Percentiles rank a stretch among this genome's conserved stretches.
phyloP scores from a whole-genome alignment of 257 asterid genomes.

The Solanum sparsipilum region DNA sequence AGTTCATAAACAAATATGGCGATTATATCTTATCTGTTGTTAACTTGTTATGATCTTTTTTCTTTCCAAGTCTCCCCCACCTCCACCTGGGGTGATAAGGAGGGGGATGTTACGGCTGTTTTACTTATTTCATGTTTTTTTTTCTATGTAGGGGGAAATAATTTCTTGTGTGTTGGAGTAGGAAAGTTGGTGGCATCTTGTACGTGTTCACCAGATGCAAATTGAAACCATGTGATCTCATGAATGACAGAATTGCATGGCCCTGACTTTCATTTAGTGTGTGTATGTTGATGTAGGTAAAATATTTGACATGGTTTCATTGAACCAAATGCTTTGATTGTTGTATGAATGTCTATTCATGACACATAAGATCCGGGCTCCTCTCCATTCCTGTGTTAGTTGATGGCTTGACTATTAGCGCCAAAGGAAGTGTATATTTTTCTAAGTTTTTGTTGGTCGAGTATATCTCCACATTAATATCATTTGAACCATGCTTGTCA shows the following conservation, averaged over 20 bases:
- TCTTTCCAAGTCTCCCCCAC: neutral
- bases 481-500: neutral
- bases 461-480: neutral
- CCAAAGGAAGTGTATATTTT: neutral
- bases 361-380: neutral
- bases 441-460: neutral
- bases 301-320: neutral
- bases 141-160: neutral
- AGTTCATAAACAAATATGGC: neutral
- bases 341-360: neutral
- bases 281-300: neutral
- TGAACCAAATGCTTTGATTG: neutral
- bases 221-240: neutral
- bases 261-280: neutral
- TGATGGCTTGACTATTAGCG: neutral
- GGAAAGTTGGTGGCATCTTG: neutral
- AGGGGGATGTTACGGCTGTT: neutral
- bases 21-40: neutral
- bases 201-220: neutral
- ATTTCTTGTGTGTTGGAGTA: neutral
- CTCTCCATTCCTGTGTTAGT: neutral
- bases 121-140: neutral
- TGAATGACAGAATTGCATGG: neutral
- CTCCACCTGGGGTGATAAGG: neutral
- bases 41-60: neutral